These are phyloP conservation scores for Diversispora epigaea DNA, from an alignment of 192 early-diverging fungal genomes.

Conservation along the genomic window DNA sequence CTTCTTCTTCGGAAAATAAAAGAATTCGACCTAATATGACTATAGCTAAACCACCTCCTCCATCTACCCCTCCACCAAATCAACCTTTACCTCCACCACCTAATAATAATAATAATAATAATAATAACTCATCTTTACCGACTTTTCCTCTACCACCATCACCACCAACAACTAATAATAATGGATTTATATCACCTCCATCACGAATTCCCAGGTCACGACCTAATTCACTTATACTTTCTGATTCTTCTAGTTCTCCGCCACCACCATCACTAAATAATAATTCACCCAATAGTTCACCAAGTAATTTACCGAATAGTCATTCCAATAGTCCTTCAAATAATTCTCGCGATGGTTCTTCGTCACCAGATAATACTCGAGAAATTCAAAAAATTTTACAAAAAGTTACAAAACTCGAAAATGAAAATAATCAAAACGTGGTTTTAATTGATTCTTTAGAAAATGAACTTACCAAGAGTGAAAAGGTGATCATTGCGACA, in stretches of 20 bases:
- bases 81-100: constrained; percentile 1
- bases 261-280: constrained; percentile 5
- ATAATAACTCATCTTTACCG: constrained; percentile 1
- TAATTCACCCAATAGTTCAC: neutral
- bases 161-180: constrained; percentile 24
- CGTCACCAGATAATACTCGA: constrained; percentile 11
- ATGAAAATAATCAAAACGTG: constrained; percentile 39
- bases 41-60: neutral
- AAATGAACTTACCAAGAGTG: constrained; percentile 43
- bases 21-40: neutral
- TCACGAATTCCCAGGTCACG: neutral
- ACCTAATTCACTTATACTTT: too few species aligned
- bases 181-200: neutral
- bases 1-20: neutral
- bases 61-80: constrained; percentile 4
- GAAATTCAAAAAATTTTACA: constrained; percentile 37
- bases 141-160: constrained; percentile 32
- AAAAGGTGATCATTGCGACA: constrained; percentile 39
- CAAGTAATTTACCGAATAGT: neutral
- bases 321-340: constrained; percentile 24
- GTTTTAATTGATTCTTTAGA: constrained; percentile 42
- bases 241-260: neutral
- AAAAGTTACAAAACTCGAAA: constrained; percentile 39
- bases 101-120: neutral
- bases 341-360: constrained; percentile 10